phyloP scores from a whole-genome alignment of 2,329 filamentous ascomycete species.

The Chaetomium globosum region DNA sequence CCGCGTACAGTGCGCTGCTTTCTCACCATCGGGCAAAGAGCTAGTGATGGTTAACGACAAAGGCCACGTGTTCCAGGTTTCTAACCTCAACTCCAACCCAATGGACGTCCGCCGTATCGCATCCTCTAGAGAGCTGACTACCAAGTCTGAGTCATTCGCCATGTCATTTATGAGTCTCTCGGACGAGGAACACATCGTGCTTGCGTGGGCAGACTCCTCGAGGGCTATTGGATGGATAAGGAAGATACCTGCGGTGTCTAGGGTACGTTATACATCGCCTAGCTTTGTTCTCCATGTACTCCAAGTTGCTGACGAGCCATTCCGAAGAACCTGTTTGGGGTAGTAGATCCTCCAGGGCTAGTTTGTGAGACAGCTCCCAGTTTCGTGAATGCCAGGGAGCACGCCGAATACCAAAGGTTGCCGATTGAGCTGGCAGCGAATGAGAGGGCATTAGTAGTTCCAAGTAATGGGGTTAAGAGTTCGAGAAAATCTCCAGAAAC shows the following conservation, averaged over 20 bases:
- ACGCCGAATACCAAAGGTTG: background rate
- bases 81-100: conserved; percentile 45
- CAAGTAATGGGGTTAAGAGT: background rate
- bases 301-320: background rate
- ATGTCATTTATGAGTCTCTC: conserved; percentile 45
- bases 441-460: conserved; percentile 4
- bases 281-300: background rate
- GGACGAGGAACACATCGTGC: conserved; percentile 45
- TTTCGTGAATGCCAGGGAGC: conserved; percentile 9
- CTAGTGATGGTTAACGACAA: conserved; percentile 48
- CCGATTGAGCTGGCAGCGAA: conserved; percentile 24
- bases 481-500: background rate
- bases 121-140: conserved; percentile 44
- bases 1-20: conserved; percentile 46
- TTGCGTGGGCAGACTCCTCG: conserved; percentile 46
- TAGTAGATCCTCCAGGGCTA: conserved; percentile 16
- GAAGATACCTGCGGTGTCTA: conserved; percentile 37
- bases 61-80: conserved; percentile 46
- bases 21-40: conserved; percentile 45
- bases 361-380: conserved; percentile 17
- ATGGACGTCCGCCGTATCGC: conserved; percentile 45
- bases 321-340: conserved; percentile 17
- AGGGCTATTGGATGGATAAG: conserved; percentile 42
- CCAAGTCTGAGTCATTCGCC: conserved; percentile 44
- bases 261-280: conserved; percentile 11